A percentile compares a stretch with the other conserved stretches of the same genome.
These are phyloP conservation scores for Lathyrus sativus DNA, from an alignment of 306 rosid genomes.

Conservation along the genomic window DNA sequence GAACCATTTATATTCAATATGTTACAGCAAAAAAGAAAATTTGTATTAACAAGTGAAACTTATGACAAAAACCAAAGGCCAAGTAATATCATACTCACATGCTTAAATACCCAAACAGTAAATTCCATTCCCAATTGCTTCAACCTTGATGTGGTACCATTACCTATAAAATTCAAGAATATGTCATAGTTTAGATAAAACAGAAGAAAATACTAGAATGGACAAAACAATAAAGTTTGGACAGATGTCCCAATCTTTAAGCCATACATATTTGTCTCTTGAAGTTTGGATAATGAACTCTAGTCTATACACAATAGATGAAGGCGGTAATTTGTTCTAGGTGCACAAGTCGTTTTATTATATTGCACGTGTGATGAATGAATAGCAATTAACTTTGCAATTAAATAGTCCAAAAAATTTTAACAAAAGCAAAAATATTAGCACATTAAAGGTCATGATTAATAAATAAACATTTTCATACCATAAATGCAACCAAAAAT, in stretches of 20 bases:
- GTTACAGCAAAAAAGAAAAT: slow-evolving; percentile 22
- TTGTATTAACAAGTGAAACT: background rate
- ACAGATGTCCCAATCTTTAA: slow-evolving; percentile 31
- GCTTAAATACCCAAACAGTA: slow-evolving; percentile 97
- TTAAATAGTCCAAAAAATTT: slow-evolving; percentile 17
- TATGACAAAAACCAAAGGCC: slow-evolving; percentile 29
- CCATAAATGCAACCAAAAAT: slow-evolving; percentile 95
- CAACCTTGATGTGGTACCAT: slow-evolving; percentile 81
- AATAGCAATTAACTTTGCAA: slow-evolving; percentile 35
- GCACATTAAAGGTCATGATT: slow-evolving; percentile 29
- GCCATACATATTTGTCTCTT: background rate
- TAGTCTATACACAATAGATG: background rate
- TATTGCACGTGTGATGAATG: background rate
- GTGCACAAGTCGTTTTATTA: slow-evolving; percentile 8
- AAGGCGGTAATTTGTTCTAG: slow-evolving; percentile 7
- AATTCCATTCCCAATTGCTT: slow-evolving; percentile 99
- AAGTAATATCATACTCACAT: slow-evolving; percentile 61
- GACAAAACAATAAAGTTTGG: slow-evolving; percentile 5
- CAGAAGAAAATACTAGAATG: slow-evolving; percentile 5
- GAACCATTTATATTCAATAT: slow-evolving; percentile 18
- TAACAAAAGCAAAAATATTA: slow-evolving; percentile 21
- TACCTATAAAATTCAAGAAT: slow-evolving; percentile 57
- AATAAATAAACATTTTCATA: slow-evolving; percentile 39
- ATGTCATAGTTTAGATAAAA: slow-evolving; percentile 13
- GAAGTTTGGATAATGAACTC: slow-evolving; percentile 3